phyloP scores from a whole-genome alignment of 2,329 filamentous ascomycete species.

The Aspergillus tamarii region DNA sequence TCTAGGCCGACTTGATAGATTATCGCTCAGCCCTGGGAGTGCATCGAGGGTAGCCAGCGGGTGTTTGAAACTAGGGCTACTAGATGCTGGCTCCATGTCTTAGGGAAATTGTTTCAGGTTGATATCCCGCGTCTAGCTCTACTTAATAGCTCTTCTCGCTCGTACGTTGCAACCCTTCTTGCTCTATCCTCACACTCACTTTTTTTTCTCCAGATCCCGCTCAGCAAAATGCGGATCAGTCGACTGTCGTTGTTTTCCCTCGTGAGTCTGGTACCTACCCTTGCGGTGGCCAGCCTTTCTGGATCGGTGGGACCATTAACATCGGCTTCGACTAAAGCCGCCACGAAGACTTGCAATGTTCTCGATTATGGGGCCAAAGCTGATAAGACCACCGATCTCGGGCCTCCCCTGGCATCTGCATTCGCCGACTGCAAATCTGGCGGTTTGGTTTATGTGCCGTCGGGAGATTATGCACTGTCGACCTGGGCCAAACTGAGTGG shows the following conservation, averaged over 20 bases:
- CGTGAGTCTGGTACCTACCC: slow-evolving; percentile 29
- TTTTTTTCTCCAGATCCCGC: not conserved
- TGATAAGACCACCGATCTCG: slow-evolving; percentile 56
- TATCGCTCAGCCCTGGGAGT: not conserved
- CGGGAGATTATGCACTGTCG: slow-evolving; percentile 54
- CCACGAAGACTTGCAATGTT: slow-evolving; percentile 57
- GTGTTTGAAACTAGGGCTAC: not conserved
- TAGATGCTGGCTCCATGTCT: not conserved
- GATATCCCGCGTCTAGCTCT: not conserved
- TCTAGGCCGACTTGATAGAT: not conserved
- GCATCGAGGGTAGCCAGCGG: not conserved
- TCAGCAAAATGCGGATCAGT: slow-evolving; percentile 14
- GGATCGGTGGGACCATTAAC: slow-evolving; percentile 52
- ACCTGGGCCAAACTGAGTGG: slow-evolving; percentile 55
- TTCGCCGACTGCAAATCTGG: slow-evolving; percentile 56
- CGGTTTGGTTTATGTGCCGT: slow-evolving; percentile 54
- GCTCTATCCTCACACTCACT: not conserved
- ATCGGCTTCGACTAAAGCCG: slow-evolving; percentile 46
- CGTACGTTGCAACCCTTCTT: not conserved
- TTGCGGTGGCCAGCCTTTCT: slow-evolving; percentile 42
- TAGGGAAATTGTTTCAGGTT: slow-evolving; percentile 3
- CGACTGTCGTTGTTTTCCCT: slow-evolving; percentile 15
- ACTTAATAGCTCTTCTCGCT: slow-evolving; percentile 1
- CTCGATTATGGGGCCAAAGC: slow-evolving; percentile 56
- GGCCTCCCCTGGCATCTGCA: slow-evolving; percentile 51